Conservation (phyloP, 2,329 filamentous ascomycete species). For the Colletotrichum coccodes region DNA sequence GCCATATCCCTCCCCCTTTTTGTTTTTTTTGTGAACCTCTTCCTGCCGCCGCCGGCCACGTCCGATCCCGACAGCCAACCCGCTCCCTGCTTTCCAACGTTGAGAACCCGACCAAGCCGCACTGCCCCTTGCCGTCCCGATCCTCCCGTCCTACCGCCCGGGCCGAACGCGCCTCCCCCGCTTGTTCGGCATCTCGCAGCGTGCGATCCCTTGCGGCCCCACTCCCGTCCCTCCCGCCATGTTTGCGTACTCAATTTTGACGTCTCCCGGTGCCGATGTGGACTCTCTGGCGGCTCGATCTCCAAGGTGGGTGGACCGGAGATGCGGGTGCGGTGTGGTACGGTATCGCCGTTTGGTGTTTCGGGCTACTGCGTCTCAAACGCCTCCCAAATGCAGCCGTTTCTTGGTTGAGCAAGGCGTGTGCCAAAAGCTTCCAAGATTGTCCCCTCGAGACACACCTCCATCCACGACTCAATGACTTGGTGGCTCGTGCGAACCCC, state of each 20-base stretch:
- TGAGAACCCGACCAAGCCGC: background rate
- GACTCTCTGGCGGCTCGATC: background rate
- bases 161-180: background rate
- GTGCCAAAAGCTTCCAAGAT: background rate
- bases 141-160: background rate
- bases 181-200: background rate
- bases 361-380: background rate
- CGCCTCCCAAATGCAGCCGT: too few relatives aligned
- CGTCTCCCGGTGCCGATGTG: background rate
- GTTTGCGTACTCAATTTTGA: slow-evolving; percentile 12
- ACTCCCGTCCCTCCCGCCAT: slow-evolving; percentile 6
- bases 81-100: background rate
- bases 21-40: slow-evolving; percentile 3
- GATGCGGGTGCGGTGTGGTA: background rate
- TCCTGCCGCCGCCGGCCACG: background rate
- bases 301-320: background rate
- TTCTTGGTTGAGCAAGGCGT: background rate
- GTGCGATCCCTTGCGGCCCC: slow-evolving; percentile 17
- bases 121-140: background rate
- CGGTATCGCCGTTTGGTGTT: background rate
- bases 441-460: background rate
- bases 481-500: slow-evolving; percentile 12
- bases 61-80: background rate
- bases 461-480: slow-evolving; percentile 2
- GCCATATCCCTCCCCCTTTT: too few relatives aligned